Percentiles rank a stretch among this genome's conserved stretches.
These are phyloP conservation scores for Boletus subcaerulescens DNA, from an alignment of 768 basidiomycete species.

Conservation along the genomic window DNA sequence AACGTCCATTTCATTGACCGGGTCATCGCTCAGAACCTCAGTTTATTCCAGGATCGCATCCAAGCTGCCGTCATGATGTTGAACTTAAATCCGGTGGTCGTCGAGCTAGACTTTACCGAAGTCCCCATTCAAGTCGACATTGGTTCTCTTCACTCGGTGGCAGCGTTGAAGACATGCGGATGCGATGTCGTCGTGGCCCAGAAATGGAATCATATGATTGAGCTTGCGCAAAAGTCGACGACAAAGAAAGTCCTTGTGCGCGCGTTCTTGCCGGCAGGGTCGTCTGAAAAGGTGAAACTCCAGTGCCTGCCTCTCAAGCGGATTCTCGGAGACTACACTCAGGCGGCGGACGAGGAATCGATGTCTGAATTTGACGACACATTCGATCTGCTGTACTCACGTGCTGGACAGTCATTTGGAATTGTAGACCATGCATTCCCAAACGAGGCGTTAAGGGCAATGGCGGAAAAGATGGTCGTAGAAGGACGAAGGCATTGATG, in stretches of 20 bases:
- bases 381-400: constrained; percentile 27
- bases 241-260: constrained; percentile 25
- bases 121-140: constrained; percentile 16
- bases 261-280: constrained; percentile 27
- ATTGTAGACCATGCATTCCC: constrained; percentile 24
- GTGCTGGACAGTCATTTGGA: constrained; percentile 13
- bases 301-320: constrained; percentile 24
- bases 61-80: constrained; percentile 3
- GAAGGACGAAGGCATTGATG: not conserved
- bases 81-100: constrained; percentile 15
- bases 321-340: constrained; percentile 9
- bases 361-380: constrained; percentile 17
- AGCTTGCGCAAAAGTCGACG: constrained; percentile 24
- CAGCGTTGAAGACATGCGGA: constrained; percentile 16
- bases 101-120: constrained; percentile 27
- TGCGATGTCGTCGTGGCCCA: constrained; percentile 20
- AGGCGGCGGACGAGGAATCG: constrained; percentile 13
- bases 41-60: constrained; percentile 15
- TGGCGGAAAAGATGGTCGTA: constrained; percentile 10
- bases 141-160: constrained; percentile 10
- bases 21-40: constrained; percentile 21
- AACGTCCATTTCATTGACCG: constrained; percentile 26
- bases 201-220: constrained; percentile 29
- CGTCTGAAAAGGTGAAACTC: constrained; percentile 23
- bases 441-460: constrained; percentile 11